Evolutionary conservation across 768 basidiomycete species (phyloP).

Genomic region (Trametes coccinea): DNA sequence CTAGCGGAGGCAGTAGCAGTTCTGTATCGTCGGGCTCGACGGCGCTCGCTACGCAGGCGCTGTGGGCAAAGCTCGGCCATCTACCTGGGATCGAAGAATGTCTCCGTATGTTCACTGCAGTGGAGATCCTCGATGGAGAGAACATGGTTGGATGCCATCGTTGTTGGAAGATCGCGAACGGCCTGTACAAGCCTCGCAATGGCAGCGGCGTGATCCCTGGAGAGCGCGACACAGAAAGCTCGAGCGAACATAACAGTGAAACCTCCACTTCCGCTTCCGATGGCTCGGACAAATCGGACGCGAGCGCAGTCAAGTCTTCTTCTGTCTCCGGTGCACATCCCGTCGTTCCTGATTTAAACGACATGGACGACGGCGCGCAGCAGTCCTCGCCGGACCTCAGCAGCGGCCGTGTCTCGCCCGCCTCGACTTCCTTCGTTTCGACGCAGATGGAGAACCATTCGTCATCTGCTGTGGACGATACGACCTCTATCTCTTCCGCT

Average conservation of each 20-base stretch:
- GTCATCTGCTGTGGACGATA: conserved; percentile 18
- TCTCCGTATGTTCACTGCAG: conserved; percentile 83
- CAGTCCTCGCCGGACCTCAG: conserved; percentile 21
- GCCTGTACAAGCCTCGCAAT: conserved; percentile 45
- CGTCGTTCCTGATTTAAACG: conserved; percentile 2
- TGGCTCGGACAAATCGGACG: not conserved
- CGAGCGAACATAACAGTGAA: conserved; percentile 25
- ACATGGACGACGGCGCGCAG: conserved; percentile 1
- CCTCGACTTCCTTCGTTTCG: conserved; percentile 31
- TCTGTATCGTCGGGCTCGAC: conserved; percentile 26
- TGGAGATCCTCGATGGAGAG: conserved; percentile 92
- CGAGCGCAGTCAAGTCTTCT: not conserved
- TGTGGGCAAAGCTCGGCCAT: conserved; percentile 48
- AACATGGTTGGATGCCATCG: conserved; percentile 92
- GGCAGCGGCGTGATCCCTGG: conserved; percentile 3
- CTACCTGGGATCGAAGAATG: conserved; percentile 75
- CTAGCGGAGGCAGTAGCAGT: conserved; percentile 9
- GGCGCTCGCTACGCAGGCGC: conserved; percentile 37
- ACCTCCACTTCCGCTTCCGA: conserved; percentile 32
- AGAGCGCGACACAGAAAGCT: conserved; percentile 15
- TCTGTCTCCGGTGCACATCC: not conserved
- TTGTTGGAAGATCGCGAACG: conserved; percentile 92
- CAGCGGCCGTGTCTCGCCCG: conserved; percentile 25
- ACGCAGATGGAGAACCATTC: conserved; percentile 1
- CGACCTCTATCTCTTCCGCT: conserved; percentile 23